phyloP scores from a whole-genome alignment of 768 basidiomycete species.

The Glaciozyma antarctica region DNA sequence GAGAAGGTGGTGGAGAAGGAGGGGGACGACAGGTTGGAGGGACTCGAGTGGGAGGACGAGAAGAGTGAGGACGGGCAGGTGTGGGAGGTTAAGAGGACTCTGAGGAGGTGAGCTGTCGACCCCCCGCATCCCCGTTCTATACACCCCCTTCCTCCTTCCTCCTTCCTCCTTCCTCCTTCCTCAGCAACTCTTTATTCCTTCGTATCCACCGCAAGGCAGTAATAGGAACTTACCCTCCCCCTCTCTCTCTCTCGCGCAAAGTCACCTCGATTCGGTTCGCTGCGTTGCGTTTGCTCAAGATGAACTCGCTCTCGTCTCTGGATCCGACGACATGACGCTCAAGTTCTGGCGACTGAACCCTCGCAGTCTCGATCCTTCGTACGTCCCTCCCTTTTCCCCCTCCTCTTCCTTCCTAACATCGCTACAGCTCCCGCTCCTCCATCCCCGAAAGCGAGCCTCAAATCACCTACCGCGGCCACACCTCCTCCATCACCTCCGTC shows the following conservation, averaged over 20 bases:
- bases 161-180: too few species aligned
- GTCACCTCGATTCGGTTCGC: conserved; percentile 87
- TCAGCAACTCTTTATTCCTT: not conserved
- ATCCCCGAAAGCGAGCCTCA: conserved; percentile 81
- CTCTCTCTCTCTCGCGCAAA: conserved; percentile 37
- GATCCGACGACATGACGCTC: conserved; percentile 87
- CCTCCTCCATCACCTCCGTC: conserved; percentile 77
- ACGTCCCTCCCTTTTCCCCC: conserved; percentile 50
- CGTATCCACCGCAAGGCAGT: not conserved
- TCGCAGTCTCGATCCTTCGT: not conserved
- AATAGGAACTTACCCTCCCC: not conserved
- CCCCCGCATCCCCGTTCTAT: not conserved
- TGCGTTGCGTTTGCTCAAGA: conserved; percentile 76
- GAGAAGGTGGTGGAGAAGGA: conserved; percentile 27
- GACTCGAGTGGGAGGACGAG: conserved; percentile 49
- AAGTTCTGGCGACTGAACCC: conserved; percentile 87
- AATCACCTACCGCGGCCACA: conserved; percentile 86
- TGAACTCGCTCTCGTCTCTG: conserved; percentile 68
- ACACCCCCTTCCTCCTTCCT: not conserved
- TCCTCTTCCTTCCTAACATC: not conserved
- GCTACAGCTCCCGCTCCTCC: conserved; percentile 4
- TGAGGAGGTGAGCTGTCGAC: conserved; percentile 64
- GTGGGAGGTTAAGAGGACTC: conserved; percentile 76
- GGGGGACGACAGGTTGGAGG: conserved; percentile 60
- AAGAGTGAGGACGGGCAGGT: conserved; percentile 50